These are phyloP conservation scores for Mycena metata DNA, from an alignment of 768 basidiomycete species.

Conservation along the genomic window DNA sequence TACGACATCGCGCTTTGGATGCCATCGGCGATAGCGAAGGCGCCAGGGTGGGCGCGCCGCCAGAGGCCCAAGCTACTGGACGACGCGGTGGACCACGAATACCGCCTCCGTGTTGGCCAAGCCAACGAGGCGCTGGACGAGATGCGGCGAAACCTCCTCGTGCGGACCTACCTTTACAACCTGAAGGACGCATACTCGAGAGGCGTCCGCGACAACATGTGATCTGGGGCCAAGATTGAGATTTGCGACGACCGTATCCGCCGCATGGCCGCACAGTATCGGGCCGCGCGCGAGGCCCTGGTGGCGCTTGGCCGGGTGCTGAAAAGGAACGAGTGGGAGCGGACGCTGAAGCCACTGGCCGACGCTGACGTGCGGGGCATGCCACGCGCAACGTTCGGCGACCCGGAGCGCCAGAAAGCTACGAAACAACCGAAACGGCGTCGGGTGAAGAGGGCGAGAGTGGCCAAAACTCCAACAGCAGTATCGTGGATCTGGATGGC, in stretches of 20 bases:
- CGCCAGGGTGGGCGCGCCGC: background rate
- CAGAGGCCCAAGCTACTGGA: background rate
- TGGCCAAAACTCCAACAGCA: background rate
- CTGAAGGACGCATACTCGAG: slow-evolving; percentile 41
- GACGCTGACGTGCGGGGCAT: slow-evolving; percentile 39
- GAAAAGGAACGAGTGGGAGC: slow-evolving; percentile 36
- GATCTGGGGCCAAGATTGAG: slow-evolving; percentile 39
- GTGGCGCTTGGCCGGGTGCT: slow-evolving; percentile 15
- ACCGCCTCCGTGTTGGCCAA: slow-evolving; percentile 41
- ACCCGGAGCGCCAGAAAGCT: slow-evolving; percentile 7
- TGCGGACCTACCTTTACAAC: slow-evolving; percentile 38
- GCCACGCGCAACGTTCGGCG: slow-evolving; percentile 19
- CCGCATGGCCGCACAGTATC: slow-evolving; percentile 36
- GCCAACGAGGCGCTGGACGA: slow-evolving; percentile 43
- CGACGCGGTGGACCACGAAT: slow-evolving; percentile 37
- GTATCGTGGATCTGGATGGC: slow-evolving; percentile 29
- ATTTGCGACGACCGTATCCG: slow-evolving; percentile 37
- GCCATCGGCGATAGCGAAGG: slow-evolving; percentile 38
- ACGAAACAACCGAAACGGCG: background rate
- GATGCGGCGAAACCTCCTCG: slow-evolving; percentile 40
- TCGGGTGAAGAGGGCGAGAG: background rate
- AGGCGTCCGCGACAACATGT: slow-evolving; percentile 44
- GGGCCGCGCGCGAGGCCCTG: slow-evolving; percentile 37
- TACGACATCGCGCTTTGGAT: slow-evolving; percentile 37
- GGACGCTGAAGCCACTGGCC: slow-evolving; percentile 26